These are phyloP conservation scores for Lumnitzera racemosa DNA, from an alignment of 345 rosid species.

Conservation along the genomic window DNA sequence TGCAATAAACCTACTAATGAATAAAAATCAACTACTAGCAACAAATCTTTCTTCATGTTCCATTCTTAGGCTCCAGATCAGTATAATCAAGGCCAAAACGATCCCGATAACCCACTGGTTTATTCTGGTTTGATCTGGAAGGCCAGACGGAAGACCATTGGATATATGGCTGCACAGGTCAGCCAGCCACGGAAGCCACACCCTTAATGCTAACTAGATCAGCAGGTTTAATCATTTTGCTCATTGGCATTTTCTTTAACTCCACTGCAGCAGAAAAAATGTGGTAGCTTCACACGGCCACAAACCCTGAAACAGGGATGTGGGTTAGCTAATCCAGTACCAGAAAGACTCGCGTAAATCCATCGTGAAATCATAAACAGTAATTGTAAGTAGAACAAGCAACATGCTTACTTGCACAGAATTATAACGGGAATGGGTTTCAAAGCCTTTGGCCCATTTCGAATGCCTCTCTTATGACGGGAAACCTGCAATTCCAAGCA, in stretches of 20 bases:
- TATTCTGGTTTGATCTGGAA: too few species aligned
- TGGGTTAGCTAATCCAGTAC: neutral
- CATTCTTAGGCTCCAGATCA: too few species aligned
- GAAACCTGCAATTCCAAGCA: slow-evolving; percentile 42
- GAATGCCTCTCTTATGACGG: slow-evolving; percentile 69
- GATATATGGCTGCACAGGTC: too few species aligned
- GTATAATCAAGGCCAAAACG: too few species aligned
- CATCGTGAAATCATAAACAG: neutral
- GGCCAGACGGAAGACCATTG: too few species aligned
- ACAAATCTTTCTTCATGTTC: too few species aligned
- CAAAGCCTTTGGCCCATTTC: slow-evolving; percentile 90
- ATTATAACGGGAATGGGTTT: slow-evolving; percentile 81
- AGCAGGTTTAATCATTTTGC: slow-evolving; percentile 5
- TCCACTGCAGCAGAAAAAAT: slow-evolving; percentile 96
- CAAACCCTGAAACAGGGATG: slow-evolving; percentile 52
- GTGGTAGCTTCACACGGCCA: slow-evolving; percentile 82
- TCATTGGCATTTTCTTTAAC: slow-evolving; percentile 32
- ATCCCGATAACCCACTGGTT: too few species aligned
- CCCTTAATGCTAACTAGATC: too few species aligned
- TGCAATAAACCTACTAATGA: too few species aligned
- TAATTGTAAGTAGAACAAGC: too few species aligned
- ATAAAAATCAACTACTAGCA: too few species aligned
- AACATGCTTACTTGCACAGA: slow-evolving; percentile 65
- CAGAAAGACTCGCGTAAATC: neutral
- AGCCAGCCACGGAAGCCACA: too few species aligned